Base-by-base conservation (phyloP, 106 monocot species). In the Amphibolis antarctica region DNA sequence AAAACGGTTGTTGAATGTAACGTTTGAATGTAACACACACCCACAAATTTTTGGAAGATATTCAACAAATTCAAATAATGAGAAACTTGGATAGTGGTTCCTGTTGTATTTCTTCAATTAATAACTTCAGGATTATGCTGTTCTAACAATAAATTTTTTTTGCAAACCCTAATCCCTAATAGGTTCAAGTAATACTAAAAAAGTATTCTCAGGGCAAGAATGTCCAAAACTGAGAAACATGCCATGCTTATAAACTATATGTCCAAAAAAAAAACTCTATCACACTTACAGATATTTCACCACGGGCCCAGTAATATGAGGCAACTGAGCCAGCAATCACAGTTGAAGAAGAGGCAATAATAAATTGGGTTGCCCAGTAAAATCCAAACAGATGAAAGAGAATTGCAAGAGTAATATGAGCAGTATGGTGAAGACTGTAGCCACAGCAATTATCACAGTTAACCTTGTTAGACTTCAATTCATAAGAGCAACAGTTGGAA, bases 291-390 rank as follows among this genome's bases (percentile, higher is more conserved):
- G 98, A 84, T 60, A 87, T 71, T 71, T 98, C 91, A 59, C 85
- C 87, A 77, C 85, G 84, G 36, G 82, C 76, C 98, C 98, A 98
- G 53, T 91, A 98, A 77, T 91, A 98, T 9, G 91, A 91, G 52
- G 91, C 98, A 69, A 98, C 98, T 11, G 98, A 91, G 58, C 98
- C 98, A 24, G 98, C 98, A 80, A 91, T 83, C 2, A 98, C 81
- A 56, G 98, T 91, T 25, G 91, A 76, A 62, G 91, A 98, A 68
- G 75, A 81, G 50, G 90, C 82, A 49, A 82, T 74, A 51, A 98
- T 74, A 72, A 98, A 98, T 46, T 98, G 98, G 20, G 91, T 91
- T n/a, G 80, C 98, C 98, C 98, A 98, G 46, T 74, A 98, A 60
- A 80, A 84, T 42, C 98, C 98, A 88, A 98, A 85, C 10, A 98